These are phyloP conservation scores for Penicillium canariense DNA, from an alignment of 495 filamentous ascomycete species.

Conservation along the genomic window DNA sequence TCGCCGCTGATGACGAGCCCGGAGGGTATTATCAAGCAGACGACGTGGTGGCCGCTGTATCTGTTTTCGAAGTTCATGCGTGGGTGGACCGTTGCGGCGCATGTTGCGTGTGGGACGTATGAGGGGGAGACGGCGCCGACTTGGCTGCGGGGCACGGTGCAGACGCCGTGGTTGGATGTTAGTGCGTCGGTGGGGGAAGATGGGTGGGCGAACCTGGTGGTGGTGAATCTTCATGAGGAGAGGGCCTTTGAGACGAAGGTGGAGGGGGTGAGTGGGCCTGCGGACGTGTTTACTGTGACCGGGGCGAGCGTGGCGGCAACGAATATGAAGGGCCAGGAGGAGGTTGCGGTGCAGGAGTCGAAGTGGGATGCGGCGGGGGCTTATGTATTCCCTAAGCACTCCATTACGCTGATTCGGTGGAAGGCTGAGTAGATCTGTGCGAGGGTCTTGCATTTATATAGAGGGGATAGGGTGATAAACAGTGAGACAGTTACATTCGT, in stretches of 20 bases:
- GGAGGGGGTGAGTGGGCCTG: slow-evolving; percentile 47
- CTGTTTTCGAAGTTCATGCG: slow-evolving; percentile 74
- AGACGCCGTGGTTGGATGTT: slow-evolving; percentile 70
- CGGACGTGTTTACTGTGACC: slow-evolving; percentile 59
- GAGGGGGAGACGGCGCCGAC: slow-evolving; percentile 60
- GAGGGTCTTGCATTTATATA: neutral
- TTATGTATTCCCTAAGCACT: slow-evolving; percentile 63
- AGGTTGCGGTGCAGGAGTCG: slow-evolving; percentile 58
- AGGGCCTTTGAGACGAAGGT: slow-evolving; percentile 55
- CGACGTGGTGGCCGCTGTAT: slow-evolving; percentile 74
- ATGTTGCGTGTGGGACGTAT: slow-evolving; percentile 59
- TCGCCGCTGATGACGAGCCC: slow-evolving; percentile 69
- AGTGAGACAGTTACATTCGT: neutral
- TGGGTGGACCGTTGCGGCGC: slow-evolving; percentile 60
- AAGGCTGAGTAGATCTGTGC: slow-evolving; percentile 38
- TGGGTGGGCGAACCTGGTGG: slow-evolving; percentile 60
- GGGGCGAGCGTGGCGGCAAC: slow-evolving; percentile 52
- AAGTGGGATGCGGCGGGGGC: slow-evolving; percentile 57
- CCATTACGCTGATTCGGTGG: slow-evolving; percentile 66
- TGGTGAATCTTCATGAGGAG: slow-evolving; percentile 65
- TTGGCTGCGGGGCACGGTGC: slow-evolving; percentile 62
- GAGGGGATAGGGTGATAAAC: neutral
- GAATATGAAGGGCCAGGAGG: slow-evolving; percentile 59
- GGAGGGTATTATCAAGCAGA: slow-evolving; percentile 64
- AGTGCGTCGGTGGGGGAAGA: slow-evolving; percentile 62